phyloP scores from a whole-genome alignment of 2,329 filamentous ascomycete genomes.

The Fusarium denticulatum region DNA sequence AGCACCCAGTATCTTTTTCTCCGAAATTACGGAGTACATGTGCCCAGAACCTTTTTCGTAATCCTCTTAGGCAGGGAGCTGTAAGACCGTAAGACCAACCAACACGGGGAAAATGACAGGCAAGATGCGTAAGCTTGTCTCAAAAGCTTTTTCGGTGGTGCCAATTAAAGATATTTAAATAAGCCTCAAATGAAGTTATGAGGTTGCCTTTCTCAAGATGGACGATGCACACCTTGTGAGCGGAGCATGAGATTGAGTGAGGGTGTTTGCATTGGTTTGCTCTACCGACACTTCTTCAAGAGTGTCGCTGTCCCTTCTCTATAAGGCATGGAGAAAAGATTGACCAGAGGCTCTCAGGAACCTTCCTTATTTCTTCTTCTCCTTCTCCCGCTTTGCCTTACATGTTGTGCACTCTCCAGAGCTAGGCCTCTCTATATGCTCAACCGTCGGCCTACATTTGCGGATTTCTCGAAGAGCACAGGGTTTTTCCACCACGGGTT shows the following conservation, averaged over 20 bases:
- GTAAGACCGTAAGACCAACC: neutral
- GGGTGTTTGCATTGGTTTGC: accelerated
- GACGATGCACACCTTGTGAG: neutral
- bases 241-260: neutral
- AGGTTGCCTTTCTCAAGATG: accelerated
- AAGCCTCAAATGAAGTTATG: accelerated
- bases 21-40: neutral
- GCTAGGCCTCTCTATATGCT: neutral
- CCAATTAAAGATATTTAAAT: accelerated
- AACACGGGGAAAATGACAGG: neutral
- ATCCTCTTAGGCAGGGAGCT: accelerated
- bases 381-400: neutral
- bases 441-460: neutral
- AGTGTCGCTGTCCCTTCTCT: accelerated
- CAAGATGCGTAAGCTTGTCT: neutral
- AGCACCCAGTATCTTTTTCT: neutral
- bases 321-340: too few species aligned
- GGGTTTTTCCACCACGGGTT: accelerated
- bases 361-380: neutral
- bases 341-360: accelerated
- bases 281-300: accelerated
- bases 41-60: too few species aligned
- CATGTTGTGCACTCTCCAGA: neutral
- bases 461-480: neutral
- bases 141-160: neutral